Base-by-base conservation (phyloP, 768 basidiomycete genomes). In the Calocybe indica region DNA sequence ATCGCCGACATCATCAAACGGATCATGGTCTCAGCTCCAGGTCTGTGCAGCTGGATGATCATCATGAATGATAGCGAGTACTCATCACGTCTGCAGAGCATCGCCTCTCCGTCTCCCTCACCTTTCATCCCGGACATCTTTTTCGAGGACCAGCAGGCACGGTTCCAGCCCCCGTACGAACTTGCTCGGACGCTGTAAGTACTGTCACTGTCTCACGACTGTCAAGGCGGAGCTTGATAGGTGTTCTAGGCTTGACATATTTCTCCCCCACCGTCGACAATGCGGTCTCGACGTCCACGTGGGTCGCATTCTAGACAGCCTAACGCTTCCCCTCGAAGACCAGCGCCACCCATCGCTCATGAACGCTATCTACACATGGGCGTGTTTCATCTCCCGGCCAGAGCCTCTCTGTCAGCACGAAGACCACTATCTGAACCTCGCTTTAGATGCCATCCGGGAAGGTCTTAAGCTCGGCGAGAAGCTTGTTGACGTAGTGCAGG, bases 331-430 rank as follows among this genome's bases (percentile, higher is more conserved):
- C 11, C 46, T 61, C 4, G 54, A 74, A 40, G 80, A 86, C 48
- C 85, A 85, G 47, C 80, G 80, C 13, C 88, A 91, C 57, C 82
- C 88, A 7, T 79, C 76, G 46, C 74, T 92, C 10, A 79, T 89
- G 73, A 87, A 89, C 58, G 75, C 87, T 51, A 83, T 90, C 58
- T 91, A 82, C 60, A 77, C 90, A 6, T 89, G 88, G 83, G 83
- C 86, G 1, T 90, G 87, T 62, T 87, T 84, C 59, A 74, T 90
- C 36, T 87, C 88, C 7, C 75, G 85, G 14, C 82, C 86, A 6
- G 83, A 80, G 35, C 74, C 79, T 5, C 70, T 90, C 9, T 78
- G 78, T 55, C 78, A 82, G 44, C 83, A 88, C 58, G 87, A 91
- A 64, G 73, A 78, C 11, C 78, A 82, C 52, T 91, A 87, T 58